Evolutionary conservation across 1,139 yeast genomes (phyloP).

Genomic region (Candida tropicalis): DNA sequence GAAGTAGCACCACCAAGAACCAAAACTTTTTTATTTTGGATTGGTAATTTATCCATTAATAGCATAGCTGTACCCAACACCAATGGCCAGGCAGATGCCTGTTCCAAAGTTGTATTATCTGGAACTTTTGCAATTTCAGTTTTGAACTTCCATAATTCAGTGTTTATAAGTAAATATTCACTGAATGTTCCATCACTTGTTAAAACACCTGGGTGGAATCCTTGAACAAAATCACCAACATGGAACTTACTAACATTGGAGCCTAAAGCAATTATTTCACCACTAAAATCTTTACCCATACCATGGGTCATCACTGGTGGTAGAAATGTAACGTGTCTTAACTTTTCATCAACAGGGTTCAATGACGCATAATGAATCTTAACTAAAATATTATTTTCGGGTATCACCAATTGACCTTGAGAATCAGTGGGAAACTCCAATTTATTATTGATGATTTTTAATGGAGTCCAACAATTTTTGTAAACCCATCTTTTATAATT

Average conservation of each 20-base stretch:
- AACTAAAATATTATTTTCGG: slow-evolving; percentile 52
- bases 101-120: slow-evolving; percentile 41
- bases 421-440: slow-evolving; percentile 1
- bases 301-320: slow-evolving; percentile 29
- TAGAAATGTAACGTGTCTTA: slow-evolving; percentile 37
- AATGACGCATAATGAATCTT: slow-evolving; percentile 61
- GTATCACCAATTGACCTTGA: slow-evolving; percentile 15
- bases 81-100: slow-evolving; percentile 62
- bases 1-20: slow-evolving; percentile 74
- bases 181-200: slow-evolving; percentile 55
- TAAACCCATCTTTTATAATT: slow-evolving; percentile 19
- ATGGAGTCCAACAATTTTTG: not conserved
- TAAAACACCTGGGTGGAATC: slow-evolving; percentile 44
- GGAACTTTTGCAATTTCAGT: slow-evolving; percentile 51
- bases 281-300: slow-evolving; percentile 70
- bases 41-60: slow-evolving; percentile 28
- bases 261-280: slow-evolving; percentile 63
- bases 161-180: slow-evolving; percentile 39
- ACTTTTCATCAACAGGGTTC: slow-evolving; percentile 67
- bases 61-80: slow-evolving; percentile 59
- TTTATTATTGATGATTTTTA: not conserved
- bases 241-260: slow-evolving; percentile 28
- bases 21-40: slow-evolving; percentile 36
- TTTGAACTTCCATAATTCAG: slow-evolving; percentile 18
- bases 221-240: slow-evolving; percentile 68